These are phyloP conservation scores for Phalaenopsis hybrid DNA, from an alignment of 116 monocot species.

Conservation along the genomic window DNA sequence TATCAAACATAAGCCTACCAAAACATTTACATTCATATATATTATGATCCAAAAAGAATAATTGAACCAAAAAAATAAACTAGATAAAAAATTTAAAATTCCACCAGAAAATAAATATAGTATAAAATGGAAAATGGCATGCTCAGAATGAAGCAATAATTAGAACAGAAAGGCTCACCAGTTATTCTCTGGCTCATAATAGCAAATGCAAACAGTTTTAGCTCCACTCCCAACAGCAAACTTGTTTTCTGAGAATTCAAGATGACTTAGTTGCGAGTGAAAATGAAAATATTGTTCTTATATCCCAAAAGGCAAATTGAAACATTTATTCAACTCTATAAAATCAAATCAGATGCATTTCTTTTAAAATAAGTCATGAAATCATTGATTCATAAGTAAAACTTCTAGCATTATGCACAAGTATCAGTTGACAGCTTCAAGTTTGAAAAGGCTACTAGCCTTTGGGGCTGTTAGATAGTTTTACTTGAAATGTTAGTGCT, in stretches of 20 bases:
- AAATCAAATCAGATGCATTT: not conserved
- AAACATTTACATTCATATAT: not conserved
- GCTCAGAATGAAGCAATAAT: not conserved
- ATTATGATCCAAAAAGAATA: not conserved
- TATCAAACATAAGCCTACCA: not conserved
- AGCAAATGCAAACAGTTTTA: conserved; percentile 94
- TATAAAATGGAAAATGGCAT: not conserved
- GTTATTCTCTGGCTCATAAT: conserved; percentile 98
- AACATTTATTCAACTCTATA: not conserved
- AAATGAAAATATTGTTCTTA: not conserved
- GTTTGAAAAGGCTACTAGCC: too few relatives aligned
- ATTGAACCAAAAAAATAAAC: not conserved
- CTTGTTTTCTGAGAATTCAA: conserved; percentile 79
- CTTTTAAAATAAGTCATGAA: not conserved
- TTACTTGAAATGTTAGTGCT: too few relatives aligned
- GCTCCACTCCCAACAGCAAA: conserved; percentile 99
- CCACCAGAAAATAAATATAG: not conserved
- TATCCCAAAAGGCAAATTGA: not conserved
- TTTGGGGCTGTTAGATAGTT: too few relatives aligned
- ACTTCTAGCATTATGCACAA: not conserved
- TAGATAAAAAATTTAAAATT: not conserved
- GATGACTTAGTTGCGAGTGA: not conserved
- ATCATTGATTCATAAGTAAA: not conserved
- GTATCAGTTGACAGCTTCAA: not conserved
- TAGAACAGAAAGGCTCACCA: conserved; percentile 47